These are phyloP conservation scores for Mycena rosella DNA, from an alignment of 768 basidiomycete genomes.

Conservation along the genomic window DNA sequence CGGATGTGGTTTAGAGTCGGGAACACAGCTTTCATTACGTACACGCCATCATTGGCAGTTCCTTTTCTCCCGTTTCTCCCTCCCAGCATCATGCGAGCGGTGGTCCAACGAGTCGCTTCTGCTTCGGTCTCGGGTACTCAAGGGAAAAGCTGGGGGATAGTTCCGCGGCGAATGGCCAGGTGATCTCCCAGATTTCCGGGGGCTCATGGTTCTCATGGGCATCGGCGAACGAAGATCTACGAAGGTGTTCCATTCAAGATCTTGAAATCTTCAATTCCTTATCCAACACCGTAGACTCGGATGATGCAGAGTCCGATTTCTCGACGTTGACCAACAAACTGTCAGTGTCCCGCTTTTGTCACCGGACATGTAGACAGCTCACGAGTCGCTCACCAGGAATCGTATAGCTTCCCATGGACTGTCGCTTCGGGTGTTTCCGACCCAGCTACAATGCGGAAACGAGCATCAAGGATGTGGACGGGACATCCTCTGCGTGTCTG, in stretches of 20 bases:
- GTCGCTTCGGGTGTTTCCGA: no score
- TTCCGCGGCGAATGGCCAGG: constrained; percentile 78
- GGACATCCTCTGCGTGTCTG: no score
- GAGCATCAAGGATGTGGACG: no score
- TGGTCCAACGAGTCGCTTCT: constrained; percentile 85
- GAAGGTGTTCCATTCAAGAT: constrained; percentile 6
- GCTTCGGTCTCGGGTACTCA: constrained; percentile 92
- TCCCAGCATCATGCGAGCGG: constrained; percentile 74
- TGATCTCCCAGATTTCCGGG: constrained; percentile 85
- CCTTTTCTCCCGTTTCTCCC: background rate
- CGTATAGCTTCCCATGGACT: no score
- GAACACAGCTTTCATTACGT: constrained; percentile 9
- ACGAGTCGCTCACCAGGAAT: no score
- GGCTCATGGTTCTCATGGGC: constrained; percentile 92
- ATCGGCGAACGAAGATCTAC: constrained; percentile 86
- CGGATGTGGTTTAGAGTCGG: constrained; percentile 3
- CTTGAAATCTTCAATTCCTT: background rate
- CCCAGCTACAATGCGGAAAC: no score
- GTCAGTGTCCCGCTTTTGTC: no score
- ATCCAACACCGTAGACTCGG: no score
- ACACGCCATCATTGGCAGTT: background rate
- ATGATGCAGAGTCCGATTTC: no score
- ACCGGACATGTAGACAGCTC: no score
- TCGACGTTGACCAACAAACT: no score
- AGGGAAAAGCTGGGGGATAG: background rate